These are phyloP conservation scores for Stemphylium beticola DNA, from an alignment of 2,329 filamentous ascomycete genomes.

Conservation along the genomic window DNA sequence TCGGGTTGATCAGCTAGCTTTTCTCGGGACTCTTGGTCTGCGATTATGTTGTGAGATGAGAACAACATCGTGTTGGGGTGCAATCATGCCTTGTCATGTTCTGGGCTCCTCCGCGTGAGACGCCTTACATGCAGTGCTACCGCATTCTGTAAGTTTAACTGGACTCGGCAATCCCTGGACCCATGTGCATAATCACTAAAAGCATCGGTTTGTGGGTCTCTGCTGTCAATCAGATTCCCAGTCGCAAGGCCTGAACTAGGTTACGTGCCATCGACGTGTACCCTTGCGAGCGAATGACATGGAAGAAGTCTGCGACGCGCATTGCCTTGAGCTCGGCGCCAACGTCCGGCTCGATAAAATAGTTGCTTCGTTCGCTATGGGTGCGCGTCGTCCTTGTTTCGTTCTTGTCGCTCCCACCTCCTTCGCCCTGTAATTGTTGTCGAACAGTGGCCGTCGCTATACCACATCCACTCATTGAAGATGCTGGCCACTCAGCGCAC, in stretches of 20 bases:
- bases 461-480: not conserved
- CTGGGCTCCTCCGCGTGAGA: not conserved
- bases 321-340: not conserved
- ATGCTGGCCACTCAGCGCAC: conserved; percentile 25
- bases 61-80: no score
- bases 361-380: not conserved
- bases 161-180: not conserved
- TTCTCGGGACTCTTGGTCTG: not conserved
- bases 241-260: not conserved
- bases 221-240: not conserved
- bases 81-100: no score
- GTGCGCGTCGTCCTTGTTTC: not conserved
- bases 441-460: not conserved
- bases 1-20: not conserved
- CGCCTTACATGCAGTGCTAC: not conserved
- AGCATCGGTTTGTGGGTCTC: not conserved
- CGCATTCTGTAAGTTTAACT: not conserved
- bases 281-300: not conserved
- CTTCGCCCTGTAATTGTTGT: not conserved
- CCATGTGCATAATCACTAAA: not conserved
- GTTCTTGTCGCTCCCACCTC: not conserved
- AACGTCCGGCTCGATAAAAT: not conserved
- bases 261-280: not conserved
- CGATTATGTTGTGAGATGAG: no score
- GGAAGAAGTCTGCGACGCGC: not conserved